Evolutionary conservation across 164 flowering plant species (phyloP).

Genomic region (Aristolochia fimbriata): DNA sequence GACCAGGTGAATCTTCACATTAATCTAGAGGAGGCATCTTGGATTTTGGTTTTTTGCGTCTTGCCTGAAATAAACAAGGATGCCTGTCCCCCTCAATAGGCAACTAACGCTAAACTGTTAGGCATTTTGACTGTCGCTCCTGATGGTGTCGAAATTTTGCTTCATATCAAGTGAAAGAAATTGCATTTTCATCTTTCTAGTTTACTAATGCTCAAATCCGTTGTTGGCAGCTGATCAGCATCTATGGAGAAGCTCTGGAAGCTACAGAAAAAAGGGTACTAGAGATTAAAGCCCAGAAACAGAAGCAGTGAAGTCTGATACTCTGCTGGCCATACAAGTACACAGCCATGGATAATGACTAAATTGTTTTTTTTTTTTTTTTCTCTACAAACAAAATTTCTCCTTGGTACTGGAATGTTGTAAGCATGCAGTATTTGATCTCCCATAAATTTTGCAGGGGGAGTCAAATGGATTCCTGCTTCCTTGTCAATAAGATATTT

Average conservation of each 20-base stretch:
- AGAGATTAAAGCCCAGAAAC: constrained; percentile 58
- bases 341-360: too few relatives aligned
- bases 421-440: too few relatives aligned
- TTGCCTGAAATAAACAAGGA: neutral
- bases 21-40: neutral
- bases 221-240: constrained; percentile 56
- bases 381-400: too few relatives aligned
- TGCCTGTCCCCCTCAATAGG: neutral
- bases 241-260: constrained; percentile 75
- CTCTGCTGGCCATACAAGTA: too few relatives aligned
- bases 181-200: neutral
- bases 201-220: neutral
- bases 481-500: too few relatives aligned
- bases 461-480: too few relatives aligned
- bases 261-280: constrained; percentile 74
- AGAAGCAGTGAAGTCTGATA: neutral
- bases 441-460: too few relatives aligned
- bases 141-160: neutral
- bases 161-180: neutral
- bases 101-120: neutral
- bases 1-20: constrained; percentile 43
- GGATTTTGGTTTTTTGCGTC: neutral
- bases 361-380: too few relatives aligned
- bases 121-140: neutral
- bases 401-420: too few relatives aligned